These are phyloP conservation scores for Neurospora sp. DNA, from an alignment of 2,329 filamentous ascomycete genomes.

Conservation along the genomic window DNA sequence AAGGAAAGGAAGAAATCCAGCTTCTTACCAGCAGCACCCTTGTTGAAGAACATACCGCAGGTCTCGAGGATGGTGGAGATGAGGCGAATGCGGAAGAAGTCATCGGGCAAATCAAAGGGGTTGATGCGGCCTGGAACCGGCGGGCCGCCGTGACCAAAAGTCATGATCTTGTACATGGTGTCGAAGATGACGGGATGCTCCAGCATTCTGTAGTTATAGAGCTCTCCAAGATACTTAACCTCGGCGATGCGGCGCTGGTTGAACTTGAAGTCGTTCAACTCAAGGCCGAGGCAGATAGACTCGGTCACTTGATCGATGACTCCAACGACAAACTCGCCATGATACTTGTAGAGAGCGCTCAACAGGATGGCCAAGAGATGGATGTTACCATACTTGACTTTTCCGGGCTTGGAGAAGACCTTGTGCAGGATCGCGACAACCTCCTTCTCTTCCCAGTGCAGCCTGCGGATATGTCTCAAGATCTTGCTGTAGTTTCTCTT, in stretches of 20 bases:
- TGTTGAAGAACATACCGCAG: constrained; percentile 91
- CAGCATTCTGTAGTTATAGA: constrained; percentile 96
- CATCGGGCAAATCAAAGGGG: constrained; percentile 76
- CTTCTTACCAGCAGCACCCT: constrained; percentile 90
- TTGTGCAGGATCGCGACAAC: constrained; percentile 54
- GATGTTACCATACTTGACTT: constrained; percentile 96
- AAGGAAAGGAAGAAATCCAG: constrained; percentile 95
- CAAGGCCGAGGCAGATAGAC: constrained; percentile 75
- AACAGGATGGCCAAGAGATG: constrained; percentile 86
- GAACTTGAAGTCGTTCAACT: constrained; percentile 95
- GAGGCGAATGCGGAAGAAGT: constrained; percentile 90
- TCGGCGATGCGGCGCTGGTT: constrained; percentile 92
- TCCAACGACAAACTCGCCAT: constrained; percentile 81
- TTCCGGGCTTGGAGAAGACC: constrained; percentile 90
- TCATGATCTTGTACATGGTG: constrained; percentile 86
- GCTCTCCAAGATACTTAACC: constrained; percentile 89
- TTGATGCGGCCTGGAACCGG: constrained; percentile 71
- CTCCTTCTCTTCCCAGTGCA: constrained; percentile 95
- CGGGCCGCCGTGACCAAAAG: constrained; percentile 81
- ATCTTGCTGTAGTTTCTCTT: constrained; percentile 92
- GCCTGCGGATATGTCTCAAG: constrained; percentile 83
- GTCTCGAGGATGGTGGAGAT: constrained; percentile 87
- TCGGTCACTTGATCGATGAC: constrained; percentile 90
- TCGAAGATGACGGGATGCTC: constrained; percentile 95
- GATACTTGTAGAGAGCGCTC: constrained; percentile 81